Conservation (phyloP, 176 grass and related monocot genomes). For the Carex littledalei region DNA sequence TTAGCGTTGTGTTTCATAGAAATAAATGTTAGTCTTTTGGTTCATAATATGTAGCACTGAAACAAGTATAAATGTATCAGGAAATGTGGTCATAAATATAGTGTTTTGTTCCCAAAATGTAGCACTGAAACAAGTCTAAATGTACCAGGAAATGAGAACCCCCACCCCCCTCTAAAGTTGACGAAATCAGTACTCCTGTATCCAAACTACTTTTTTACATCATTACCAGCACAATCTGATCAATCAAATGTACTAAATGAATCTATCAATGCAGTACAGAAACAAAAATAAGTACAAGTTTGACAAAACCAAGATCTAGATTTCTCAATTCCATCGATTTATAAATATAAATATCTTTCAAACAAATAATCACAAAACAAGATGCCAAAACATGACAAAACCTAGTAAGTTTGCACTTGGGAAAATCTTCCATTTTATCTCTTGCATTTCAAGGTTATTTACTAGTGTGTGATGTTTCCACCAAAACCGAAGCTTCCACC, state of each 20-base stretch:
- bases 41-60: not conserved
- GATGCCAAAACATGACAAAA: conserved; percentile 6
- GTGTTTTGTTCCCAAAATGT: no score
- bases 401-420: not conserved
- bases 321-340: not conserved
- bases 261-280: not conserved
- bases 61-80: not conserved
- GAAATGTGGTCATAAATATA: no score
- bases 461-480: not conserved
- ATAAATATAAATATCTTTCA: conserved; percentile 5
- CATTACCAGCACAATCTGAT: not conserved
- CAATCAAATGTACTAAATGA: not conserved
- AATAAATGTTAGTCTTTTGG: not conserved
- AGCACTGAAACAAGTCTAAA: no score
- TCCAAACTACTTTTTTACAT: not conserved
- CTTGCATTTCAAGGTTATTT: not conserved
- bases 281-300: not conserved
- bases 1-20: not conserved
- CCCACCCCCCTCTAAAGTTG: no score
- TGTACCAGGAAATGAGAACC: no score
- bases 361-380: conserved; percentile 13
- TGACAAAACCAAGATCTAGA: not conserved
- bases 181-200: not conserved
- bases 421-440: not conserved
- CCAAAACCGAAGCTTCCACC: conserved; percentile 4